A percentile compares a stretch with the other conserved stretches of the same genome.
These are phyloP conservation scores for Ampelocalamus luodianensis DNA, from an alignment of 176 grass and related monocot genomes.

Conservation along the genomic window DNA sequence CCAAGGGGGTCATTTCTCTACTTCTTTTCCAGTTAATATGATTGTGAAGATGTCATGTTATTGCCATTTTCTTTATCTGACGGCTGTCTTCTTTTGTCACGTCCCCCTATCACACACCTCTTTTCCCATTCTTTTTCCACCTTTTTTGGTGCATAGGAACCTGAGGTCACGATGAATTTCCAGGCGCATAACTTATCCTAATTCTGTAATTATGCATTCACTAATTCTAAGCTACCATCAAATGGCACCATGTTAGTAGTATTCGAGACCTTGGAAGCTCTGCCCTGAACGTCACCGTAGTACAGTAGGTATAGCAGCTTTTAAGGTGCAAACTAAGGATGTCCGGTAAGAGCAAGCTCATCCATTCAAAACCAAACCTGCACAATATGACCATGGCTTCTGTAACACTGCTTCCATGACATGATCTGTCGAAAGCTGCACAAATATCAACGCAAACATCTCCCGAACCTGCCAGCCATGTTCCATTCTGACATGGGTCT, in stretches of 20 bases:
- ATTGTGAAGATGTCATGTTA: neutral
- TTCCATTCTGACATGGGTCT: slow-evolving; percentile 9
- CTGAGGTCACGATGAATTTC: neutral
- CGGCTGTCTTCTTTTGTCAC: neutral
- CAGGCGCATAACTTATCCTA: neutral
- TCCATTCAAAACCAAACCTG: neutral
- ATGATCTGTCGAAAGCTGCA: neutral
- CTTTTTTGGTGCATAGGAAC: neutral
- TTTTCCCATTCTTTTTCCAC: neutral
- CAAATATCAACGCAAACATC: neutral
- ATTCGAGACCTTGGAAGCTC: neutral
- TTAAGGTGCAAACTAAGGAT: neutral
- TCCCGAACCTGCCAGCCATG: neutral
- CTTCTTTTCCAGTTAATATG: neutral
- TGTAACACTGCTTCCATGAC: neutral
- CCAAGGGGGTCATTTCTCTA: neutral
- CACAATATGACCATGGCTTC: neutral
- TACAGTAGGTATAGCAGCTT: neutral
- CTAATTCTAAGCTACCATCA: neutral
- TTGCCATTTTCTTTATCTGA: neutral
- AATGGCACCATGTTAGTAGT: neutral
- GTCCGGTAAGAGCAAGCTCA: neutral
- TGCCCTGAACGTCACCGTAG: neutral
- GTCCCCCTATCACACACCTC: neutral
- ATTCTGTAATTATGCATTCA: neutral